Conservation (phyloP, 169 alveolate species). For the Theileria luwenshuni region DNA sequence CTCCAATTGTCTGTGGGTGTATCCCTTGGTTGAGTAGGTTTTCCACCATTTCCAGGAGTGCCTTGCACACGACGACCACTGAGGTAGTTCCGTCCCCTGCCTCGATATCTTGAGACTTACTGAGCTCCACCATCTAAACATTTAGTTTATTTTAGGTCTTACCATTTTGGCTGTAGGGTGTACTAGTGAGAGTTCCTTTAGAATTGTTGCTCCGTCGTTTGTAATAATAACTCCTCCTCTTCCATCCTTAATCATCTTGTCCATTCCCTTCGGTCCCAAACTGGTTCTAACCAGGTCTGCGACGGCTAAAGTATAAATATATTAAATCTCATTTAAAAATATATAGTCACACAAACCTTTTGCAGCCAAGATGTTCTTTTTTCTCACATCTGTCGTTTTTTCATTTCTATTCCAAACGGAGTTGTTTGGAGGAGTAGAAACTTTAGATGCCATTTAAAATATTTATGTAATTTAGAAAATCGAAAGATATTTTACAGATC, state of each 20-base stretch:
- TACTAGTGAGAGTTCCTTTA: conserved; percentile 93
- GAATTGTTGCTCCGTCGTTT: conserved; percentile 99
- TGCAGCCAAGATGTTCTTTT: conserved; percentile 85
- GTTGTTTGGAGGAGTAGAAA: conserved; percentile 53
- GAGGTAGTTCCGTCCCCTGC: conserved; percentile 99
- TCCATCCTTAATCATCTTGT: conserved; percentile 97
- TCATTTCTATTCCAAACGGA: conserved; percentile 76
- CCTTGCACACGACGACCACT: conserved; percentile 98
- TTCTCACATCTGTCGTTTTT: conserved; percentile 80
- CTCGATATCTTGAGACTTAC: conserved; percentile 98
- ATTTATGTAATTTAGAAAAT: too few relatives aligned
- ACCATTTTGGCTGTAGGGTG: conserved; percentile 98
- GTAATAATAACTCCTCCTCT: conserved; percentile 97
- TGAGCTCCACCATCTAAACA: conserved; percentile 91
- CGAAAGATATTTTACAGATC: too few relatives aligned
- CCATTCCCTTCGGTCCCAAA: conserved; percentile 99
- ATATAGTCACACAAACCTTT: conserved; percentile 63
- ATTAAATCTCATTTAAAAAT: conserved; percentile 27
- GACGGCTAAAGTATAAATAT: conserved; percentile 84
- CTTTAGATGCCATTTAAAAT: conserved; percentile 61
- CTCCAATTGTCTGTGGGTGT: conserved; percentile 97
- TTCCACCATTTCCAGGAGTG: conserved; percentile 94
- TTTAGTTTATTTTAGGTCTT: neutral
- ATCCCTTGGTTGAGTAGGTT: conserved; percentile 92
- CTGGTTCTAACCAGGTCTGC: conserved; percentile 97